Conservation (phyloP, 768 basidiomycete genomes). For the Rhizopogon rudus region DNA sequence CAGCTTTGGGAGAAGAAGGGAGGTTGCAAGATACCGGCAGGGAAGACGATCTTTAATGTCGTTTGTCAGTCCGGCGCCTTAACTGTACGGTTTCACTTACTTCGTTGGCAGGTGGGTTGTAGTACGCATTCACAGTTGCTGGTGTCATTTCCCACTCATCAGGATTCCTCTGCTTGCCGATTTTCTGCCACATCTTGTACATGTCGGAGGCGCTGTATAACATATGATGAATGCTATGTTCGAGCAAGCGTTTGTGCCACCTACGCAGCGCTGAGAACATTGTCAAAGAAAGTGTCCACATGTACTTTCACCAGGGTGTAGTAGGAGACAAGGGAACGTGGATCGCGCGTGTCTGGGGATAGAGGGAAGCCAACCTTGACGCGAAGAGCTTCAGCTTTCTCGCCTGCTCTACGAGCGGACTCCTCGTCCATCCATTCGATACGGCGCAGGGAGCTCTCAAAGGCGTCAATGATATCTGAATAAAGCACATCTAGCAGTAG, state of each 20-base stretch:
- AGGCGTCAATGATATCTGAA: slow-evolving; percentile 73
- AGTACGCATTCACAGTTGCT: slow-evolving; percentile 85
- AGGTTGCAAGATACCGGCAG: slow-evolving; percentile 90
- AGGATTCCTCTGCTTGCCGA: slow-evolving; percentile 66
- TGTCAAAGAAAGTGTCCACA: slow-evolving; percentile 75
- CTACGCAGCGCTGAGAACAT: slow-evolving; percentile 64
- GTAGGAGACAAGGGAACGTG: slow-evolving; percentile 66
- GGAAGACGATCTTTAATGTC: slow-evolving; percentile 75
- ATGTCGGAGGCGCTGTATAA: slow-evolving; percentile 48
- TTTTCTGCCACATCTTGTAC: slow-evolving; percentile 65
- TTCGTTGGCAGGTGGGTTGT: slow-evolving; percentile 84
- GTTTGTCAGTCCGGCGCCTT: not conserved
- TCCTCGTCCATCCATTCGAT: slow-evolving; percentile 91
- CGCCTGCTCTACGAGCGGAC: slow-evolving; percentile 75
- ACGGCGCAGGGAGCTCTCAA: slow-evolving; percentile 67
- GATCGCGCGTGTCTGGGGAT: slow-evolving; percentile 74
- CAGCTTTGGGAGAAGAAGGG: slow-evolving; percentile 86
- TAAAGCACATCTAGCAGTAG: slow-evolving; percentile 14
- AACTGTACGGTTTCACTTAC: slow-evolving; percentile 29
- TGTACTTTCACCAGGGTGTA: slow-evolving; percentile 68
- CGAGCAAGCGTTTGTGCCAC: not conserved
- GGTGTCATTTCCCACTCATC: slow-evolving; percentile 88
- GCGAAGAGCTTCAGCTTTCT: slow-evolving; percentile 59
- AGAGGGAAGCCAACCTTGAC: slow-evolving; percentile 93
- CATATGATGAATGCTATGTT: slow-evolving; percentile 7